Conservation (phyloP, 345 rosid species). For the Laguncularia racemosa region DNA sequence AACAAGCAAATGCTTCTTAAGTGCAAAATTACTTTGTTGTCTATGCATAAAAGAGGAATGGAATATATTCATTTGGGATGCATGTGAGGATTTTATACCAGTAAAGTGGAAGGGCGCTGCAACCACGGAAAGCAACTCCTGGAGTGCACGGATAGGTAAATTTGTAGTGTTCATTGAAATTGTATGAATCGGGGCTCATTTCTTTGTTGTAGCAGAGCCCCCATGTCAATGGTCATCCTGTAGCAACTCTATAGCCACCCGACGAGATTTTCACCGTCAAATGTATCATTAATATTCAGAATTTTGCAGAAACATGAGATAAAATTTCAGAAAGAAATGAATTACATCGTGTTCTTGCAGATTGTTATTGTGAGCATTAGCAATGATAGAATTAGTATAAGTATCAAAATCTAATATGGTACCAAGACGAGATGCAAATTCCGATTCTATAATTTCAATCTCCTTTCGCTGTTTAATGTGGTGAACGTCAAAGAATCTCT, state of each 20-base stretch:
- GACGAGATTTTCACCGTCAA: constrained; percentile 1
- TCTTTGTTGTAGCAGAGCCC: constrained; percentile 88
- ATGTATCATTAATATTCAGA: not conserved
- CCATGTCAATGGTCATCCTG: constrained; percentile 90
- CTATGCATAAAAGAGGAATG: not conserved
- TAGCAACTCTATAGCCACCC: constrained; percentile 94
- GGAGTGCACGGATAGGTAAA: constrained; percentile 70
- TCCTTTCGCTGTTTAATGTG: too few relatives aligned
- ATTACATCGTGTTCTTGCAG: too few relatives aligned
- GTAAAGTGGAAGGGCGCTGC: constrained; percentile 77
- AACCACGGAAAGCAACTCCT: constrained; percentile 72
- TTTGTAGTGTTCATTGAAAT: constrained; percentile 69
- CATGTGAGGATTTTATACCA: constrained; percentile 28
- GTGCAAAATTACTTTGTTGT: not conserved
- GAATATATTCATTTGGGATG: too few relatives aligned
- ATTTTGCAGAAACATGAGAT: not conserved
- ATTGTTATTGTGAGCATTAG: too few relatives aligned
- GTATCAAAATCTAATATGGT: too few relatives aligned
- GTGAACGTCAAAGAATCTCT: too few relatives aligned
- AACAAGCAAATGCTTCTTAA: not conserved
- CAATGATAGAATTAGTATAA: too few relatives aligned
- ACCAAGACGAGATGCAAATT: too few relatives aligned
- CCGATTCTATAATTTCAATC: too few relatives aligned
- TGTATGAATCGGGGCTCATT: constrained; percentile 66
- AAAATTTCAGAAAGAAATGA: too few relatives aligned